Evolutionary conservation across 306 rosid genomes (phyloP), one percentile per base, ranked within the genome.

Genomic region (Psophocarpus tetragonolobus): DNA sequence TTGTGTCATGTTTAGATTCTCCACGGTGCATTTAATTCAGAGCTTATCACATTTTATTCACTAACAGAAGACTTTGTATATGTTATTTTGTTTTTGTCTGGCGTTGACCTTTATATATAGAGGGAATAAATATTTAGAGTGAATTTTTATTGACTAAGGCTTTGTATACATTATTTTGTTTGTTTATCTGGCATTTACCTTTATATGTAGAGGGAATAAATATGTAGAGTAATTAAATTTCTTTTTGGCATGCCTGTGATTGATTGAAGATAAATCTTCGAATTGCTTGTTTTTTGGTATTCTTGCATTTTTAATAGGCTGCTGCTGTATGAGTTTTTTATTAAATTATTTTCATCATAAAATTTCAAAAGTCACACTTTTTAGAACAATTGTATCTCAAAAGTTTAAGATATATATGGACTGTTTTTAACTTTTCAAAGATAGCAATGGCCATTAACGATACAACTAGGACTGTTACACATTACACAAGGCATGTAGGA

Each of bases 381-480:
- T 39, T 74, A 21, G 29, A 57, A 41, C 33, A 18, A 67, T 44
- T 42, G 23, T 29, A 17, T 72, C 18, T 64, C 5, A 18, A 50
- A 38, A 11, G 9, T 57, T 54, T 44, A 54, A 58, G 48, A 58
- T 44, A 51, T 33, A 68, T 18, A 15, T 41, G 7, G 20, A 8
- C 3, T 11, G 6, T 13, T 80, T 53, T 35, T 74, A n/a, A 58
- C 76, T 44, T 67, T 66, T 6, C 38, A 44, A 41, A 47, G 27
- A 65, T 51, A 72, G 66, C 32, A 56, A 56, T 56, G 53, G 44
- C 13, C 58, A 21, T 24, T 41, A 56, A 73, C 29, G n/a, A n/a
- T n/a, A n/a, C n/a, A n/a, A n/a, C n/a, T n/a, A n/a, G n/a, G n/a
- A n/a, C n/a, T n/a, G n/a, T 8, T 30, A 10, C 36, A 68, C 41